Base-by-base conservation (phyloP, 192 early-diverging fungal genomes). In the Diversispora eburnea region DNA sequence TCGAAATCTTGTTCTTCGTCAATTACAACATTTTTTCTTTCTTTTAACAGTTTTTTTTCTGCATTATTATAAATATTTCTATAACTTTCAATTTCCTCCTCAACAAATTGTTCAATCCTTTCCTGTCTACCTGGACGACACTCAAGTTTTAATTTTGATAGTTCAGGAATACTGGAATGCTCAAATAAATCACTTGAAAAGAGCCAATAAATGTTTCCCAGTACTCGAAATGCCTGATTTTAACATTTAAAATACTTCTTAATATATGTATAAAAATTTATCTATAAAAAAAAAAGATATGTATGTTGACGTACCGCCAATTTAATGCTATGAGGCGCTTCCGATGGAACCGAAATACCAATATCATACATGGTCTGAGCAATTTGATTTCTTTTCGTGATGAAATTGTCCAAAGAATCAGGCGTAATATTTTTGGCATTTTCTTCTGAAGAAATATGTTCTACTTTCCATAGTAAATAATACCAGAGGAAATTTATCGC, bases 121-220 rank as follows among this genome's bases (percentile, higher is more conserved):
- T 51, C 75, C 58, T 86, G 83, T 15, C 70, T 47, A 0, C 74
- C 55, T 13, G 70, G 58, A 3, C 81, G 73, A 43, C 81, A 85
- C 4, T 61, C 60, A 43, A 83, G 73, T 47, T 72, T 72, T 48
- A 84, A 54, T 17, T 68, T 45, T 12, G 63, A 71, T 41, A 79
- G 70, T 65, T 67, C 72, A 7, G 58, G 17, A 62, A 3, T 41
- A 17, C 15, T 70, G 3, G 70, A 56, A 6, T 25, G 12, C 15
- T 79, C 67, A 72, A 87, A 87, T 69, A 84, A 72, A 15, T 85
- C 82, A 13, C 80, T 79, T 7, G 80, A 79, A 75, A 87, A 85
- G 0, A 87, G 56, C 81, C 80, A 82, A 72, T 84, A 83, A 0
- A 83, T 70, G 59, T 85, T 84, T 1, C 83, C 80, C 49, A 85